Base-by-base conservation (phyloP, 768 basidiomycete species). In the Strobilomyces confusus region DNA sequence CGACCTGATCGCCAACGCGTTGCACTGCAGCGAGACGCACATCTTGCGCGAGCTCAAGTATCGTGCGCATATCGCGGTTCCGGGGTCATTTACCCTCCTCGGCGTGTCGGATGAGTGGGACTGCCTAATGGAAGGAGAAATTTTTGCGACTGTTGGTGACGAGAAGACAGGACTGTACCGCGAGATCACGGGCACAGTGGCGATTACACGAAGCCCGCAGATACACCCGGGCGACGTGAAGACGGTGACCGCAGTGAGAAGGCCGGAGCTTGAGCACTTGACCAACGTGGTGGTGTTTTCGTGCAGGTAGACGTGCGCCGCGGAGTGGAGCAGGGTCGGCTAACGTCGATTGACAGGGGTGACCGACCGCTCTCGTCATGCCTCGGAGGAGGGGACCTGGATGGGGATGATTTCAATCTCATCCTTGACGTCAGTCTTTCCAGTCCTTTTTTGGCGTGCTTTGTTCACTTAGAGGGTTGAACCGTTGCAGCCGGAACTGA, bases 311-410 rank as follows among this genome's bases (percentile, higher is more conserved):
- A 43, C 0, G 5, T 25, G 11, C 29, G 23, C 25, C 43, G 5
- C 20, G 17, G 23, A 17, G 5, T 46, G 43, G 14, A 52, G 34
- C 14, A n/a, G 29, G 30, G 3, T 46, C 41, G 47, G 50, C 52
- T 65, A 40, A 45, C 55, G 1, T 32, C 19, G 23, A 36, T 50
- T 38, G 51, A 20, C 44, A 75, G 73, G 69, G 79, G 79, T 9
- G 34, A 68, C 34, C 71, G 79, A 49, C 65, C 76, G 17, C 55
- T 81, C 13, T 73, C 79, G 1, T 77, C 76, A 12, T 72, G 70
- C 54, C 72, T 81, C 15, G 79, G 79, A 25, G 80, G 80, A 22
- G 80, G 80, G 9, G 80, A 81, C 63, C 64, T 80, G 43, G 80
- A 81, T 56, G 80, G 79, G 5, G 79, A 80, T 49, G 73, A 76